Base-by-base conservation (phyloP, 2,329 filamentous ascomycete species). In the Fonsecaea nubica region DNA sequence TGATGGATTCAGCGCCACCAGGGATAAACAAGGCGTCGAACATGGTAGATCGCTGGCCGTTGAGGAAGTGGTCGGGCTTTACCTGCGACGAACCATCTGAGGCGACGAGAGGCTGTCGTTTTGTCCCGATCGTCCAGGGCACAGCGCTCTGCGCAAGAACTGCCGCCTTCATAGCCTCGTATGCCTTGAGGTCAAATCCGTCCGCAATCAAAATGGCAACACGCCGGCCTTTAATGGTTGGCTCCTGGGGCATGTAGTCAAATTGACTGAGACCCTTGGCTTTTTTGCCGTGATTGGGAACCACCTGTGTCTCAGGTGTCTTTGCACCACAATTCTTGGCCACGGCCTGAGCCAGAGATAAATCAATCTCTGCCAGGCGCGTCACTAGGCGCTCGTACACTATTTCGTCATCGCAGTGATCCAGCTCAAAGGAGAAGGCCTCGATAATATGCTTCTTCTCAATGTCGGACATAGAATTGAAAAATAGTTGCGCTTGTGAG, bases 1-100 rank as follows among this genome's bases (percentile, higher is more conserved):
- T 80, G 53, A 91, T 79, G 0, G 88, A 82, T 0, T 83, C 79
- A 1, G 90, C 90, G 0, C 92, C 92, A 0, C 91, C 91, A 0
- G 91, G 91, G 2, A 96, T 80, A 74, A 92, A 93, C 33, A 93
- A 75, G 0, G 90, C 89, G 75, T 95, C 92, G 69, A 94, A 94
- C 83, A 95, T 87, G 40, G 89, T 80, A 4, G 89, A 92, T 15
- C 92, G 86, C 85, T 90, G 88, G 0, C 90, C 92, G 72, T 93
- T 90, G 58, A 94, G 86, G 75, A 93, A 90, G 75, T 95, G 91
- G 72, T 93, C 89, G 0, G 92, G 89, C 30, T 85, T 78, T 4
- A 87, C 87, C 63, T 84, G 84, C 45, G 81, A 64, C 79, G 2
- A 78, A 76, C 69, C 69, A 58, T 70, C 63, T 4, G 70, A 60